phyloP scores from a whole-genome alignment of 1,139 yeast genomes.

The Suhomyces ambrosiae region DNA sequence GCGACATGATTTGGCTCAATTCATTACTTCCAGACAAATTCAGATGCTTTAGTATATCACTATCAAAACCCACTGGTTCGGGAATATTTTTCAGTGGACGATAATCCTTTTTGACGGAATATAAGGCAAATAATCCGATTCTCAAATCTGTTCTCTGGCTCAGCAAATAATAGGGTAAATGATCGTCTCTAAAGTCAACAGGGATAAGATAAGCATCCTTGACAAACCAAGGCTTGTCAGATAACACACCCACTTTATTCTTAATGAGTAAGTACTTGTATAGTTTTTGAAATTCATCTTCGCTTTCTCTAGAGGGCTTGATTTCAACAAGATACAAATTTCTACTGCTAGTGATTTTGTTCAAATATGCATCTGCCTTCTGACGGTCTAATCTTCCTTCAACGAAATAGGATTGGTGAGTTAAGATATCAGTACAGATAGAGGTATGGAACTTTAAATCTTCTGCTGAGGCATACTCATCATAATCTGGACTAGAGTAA shows the following conservation, averaged over 20 bases:
- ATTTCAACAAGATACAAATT: constrained; percentile 54
- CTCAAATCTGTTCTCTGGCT: constrained; percentile 20
- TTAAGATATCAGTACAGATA: constrained; percentile 34
- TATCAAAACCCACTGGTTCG: too few species aligned
- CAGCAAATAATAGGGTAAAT: constrained; percentile 32
- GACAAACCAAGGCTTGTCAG: constrained; percentile 49
- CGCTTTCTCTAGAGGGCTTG: constrained; percentile 24
- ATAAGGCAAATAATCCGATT: constrained; percentile 46
- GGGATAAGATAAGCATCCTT: constrained; percentile 70
- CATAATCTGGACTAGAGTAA: constrained; percentile 38
- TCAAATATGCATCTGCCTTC: constrained; percentile 60
- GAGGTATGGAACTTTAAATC: constrained; percentile 30
- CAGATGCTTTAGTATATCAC: constrained; percentile 6
- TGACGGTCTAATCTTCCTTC: constrained; percentile 63
- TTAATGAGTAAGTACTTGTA: constrained; percentile 54
- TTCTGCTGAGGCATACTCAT: constrained; percentile 10
- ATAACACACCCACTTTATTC: constrained; percentile 64
- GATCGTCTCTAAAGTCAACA: constrained; percentile 31
- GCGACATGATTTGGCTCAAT: constrained; percentile 18
- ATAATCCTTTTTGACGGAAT: constrained; percentile 50
- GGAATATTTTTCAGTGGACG: too few species aligned
- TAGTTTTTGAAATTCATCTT: constrained; percentile 45
- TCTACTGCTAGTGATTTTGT: constrained; percentile 49
- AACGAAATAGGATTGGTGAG: constrained; percentile 41
- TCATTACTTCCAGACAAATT: constrained; percentile 9